phyloP scores from a whole-genome alignment of 2,329 filamentous ascomycete genomes.

The Stagonosporopsis tanaceti region DNA sequence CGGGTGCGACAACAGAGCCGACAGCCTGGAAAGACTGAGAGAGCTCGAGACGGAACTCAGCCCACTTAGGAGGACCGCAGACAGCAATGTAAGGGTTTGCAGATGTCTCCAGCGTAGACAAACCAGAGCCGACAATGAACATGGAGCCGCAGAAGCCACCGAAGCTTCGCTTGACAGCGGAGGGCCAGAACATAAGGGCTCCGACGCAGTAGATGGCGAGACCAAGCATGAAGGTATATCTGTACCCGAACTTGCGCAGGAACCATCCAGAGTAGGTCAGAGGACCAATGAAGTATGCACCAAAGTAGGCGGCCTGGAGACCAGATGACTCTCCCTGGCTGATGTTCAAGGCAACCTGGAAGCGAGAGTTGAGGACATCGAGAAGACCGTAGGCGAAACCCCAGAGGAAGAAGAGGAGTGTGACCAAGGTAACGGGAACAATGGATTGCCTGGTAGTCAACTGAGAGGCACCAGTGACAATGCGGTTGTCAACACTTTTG shows the following conservation, averaged over 20 bases:
- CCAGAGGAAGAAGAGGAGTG: slow-evolving; percentile 62
- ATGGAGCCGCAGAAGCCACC: slow-evolving; percentile 75
- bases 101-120: slow-evolving; percentile 78
- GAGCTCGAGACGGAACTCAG: slow-evolving; percentile 79
- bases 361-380: slow-evolving; percentile 56
- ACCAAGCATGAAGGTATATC: slow-evolving; percentile 80
- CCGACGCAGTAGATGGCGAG: slow-evolving; percentile 71
- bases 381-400: slow-evolving; percentile 57
- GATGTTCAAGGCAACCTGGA: slow-evolving; percentile 53
- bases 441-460: slow-evolving; percentile 57
- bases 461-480: slow-evolving; percentile 48
- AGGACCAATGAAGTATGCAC: slow-evolving; percentile 64
- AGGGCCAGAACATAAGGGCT: slow-evolving; percentile 86
- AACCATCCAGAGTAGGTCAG: slow-evolving; percentile 65
- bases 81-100: slow-evolving; percentile 78
- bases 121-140: slow-evolving; percentile 77
- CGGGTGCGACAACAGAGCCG: slow-evolving; percentile 75
- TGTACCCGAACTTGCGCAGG: slow-evolving; percentile 78
- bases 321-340: slow-evolving; percentile 66
- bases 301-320: slow-evolving; percentile 71
- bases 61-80: slow-evolving; percentile 77
- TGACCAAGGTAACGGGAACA: slow-evolving; percentile 58
- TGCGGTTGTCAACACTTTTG: slow-evolving; percentile 47
- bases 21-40: slow-evolving; percentile 81
- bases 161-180: slow-evolving; percentile 75